phyloP scores from a whole-genome alignment of 2,329 filamentous ascomycete genomes.

The Aspergillus quadrilineatus region DNA sequence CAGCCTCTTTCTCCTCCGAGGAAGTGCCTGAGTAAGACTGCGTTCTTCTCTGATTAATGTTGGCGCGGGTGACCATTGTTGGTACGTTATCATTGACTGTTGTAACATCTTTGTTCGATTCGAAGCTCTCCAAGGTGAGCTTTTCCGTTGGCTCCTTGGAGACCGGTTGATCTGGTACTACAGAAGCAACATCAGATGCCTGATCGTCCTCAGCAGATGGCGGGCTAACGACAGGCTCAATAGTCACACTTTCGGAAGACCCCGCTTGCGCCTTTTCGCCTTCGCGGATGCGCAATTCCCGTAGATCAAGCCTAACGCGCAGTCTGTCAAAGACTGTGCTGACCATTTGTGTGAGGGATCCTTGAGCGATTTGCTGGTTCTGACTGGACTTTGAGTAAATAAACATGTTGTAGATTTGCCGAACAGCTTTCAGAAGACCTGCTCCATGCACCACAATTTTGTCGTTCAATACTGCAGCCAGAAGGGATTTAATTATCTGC shows the following conservation, averaged over 20 bases:
- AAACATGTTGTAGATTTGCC: conserved; percentile 99
- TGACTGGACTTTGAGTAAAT: conserved; percentile 87
- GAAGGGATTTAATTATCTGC: conserved; percentile 94
- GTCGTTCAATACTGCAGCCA: conserved; percentile 94
- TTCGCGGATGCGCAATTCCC: conserved; percentile 67
- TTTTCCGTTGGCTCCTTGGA: conserved; percentile 58
- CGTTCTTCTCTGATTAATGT: conserved; percentile 47
- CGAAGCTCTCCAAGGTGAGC: conserved; percentile 68
- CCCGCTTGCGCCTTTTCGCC: conserved; percentile 34
- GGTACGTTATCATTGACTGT: conserved; percentile 66
- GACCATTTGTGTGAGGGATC: conserved; percentile 96
- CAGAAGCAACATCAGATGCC: conserved; percentile 40
- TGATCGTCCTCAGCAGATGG: conserved; percentile 51
- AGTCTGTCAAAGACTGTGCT: conserved; percentile 97
- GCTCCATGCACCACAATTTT: conserved; percentile 98
- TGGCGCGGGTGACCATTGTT: conserved; percentile 64
- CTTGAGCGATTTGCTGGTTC: conserved; percentile 96
- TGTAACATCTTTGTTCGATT: conserved; percentile 66
- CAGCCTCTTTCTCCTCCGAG: conserved; percentile 40
- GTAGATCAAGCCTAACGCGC: conserved; percentile 79
- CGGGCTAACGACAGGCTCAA: conserved; percentile 39
- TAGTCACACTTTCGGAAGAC: conserved; percentile 39
- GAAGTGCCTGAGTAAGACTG: conserved; percentile 40
- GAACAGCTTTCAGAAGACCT: conserved; percentile 90
- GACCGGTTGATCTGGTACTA: conserved; percentile 43